Base-by-base conservation (phyloP, 495 filamentous ascomycete species). In the Lepraria neglecta region DNA sequence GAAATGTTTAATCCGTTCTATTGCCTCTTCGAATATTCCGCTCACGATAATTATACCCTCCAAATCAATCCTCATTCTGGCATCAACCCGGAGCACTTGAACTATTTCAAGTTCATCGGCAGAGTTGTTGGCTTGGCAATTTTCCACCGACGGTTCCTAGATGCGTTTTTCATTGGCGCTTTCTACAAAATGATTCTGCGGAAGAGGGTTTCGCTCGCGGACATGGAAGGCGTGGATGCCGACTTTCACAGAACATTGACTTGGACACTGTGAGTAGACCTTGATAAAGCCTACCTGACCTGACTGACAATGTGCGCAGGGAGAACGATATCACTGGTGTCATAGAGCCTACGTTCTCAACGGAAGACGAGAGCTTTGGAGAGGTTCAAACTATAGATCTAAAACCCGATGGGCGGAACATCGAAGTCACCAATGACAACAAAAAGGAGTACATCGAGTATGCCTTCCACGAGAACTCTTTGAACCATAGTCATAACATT, bases 1-100 rank as follows among this genome's bases (percentile, higher is more conserved):
- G 94, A 99, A 79, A 99, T 99, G 94, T 99, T 99, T 77, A 99
- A 99, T 74, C 94, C 94, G 58, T 99, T 99, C 77, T 99, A 99
- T 78, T 99, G 94, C 76, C 81, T 99, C 50, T 99, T 99, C 78
- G 94, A 99, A 77, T 99, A 99, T 73, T 97, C 94, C 64, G 94
- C 94, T 33, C 94, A 99, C 78, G 94, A 99, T 83, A 99, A 99
- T 78, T 99, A 99, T 78, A 99, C 94, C 58, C 86, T 99, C 60
- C 94, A 99, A 76, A 99, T 99, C 78, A 99, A 99, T 77, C 94
- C 94, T 60, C 94, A 99, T 72, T 99, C 94, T 61, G 94, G 94
- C 64, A 97, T 99, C 74, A 99, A 99, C 75, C 95, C 94, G 7
- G 94, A 99, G 75, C 94, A 99, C 82, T 79, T 99, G 66, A 96